A percentile compares a stretch with the other conserved stretches of the same genome.
These are phyloP conservation scores for Suhomyces bribrorum DNA, from an alignment of 1,139 yeast genomes.

Conservation along the genomic window DNA sequence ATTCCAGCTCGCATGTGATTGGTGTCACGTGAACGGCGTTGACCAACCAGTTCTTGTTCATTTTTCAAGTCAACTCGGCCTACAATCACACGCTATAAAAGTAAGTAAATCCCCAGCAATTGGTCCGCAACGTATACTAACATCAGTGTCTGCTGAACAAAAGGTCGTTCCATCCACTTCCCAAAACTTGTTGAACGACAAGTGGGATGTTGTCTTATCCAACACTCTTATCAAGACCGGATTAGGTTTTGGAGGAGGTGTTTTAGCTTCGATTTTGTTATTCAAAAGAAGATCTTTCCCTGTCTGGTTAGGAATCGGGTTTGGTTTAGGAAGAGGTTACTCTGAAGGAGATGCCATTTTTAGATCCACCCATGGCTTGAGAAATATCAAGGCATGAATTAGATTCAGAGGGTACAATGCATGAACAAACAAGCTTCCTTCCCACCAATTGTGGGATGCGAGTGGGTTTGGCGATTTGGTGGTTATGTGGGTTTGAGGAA, in stretches of 20 bases:
- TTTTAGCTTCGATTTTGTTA: conserved; percentile 83
- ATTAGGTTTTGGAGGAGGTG: conserved; percentile 97
- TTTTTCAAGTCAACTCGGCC: conserved; percentile 7
- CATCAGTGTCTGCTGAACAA: conserved; percentile 19
- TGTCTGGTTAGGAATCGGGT: conserved; percentile 94
- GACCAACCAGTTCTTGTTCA: conserved; percentile 13
- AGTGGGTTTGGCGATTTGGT: no score
- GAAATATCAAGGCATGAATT: conserved; percentile 65
- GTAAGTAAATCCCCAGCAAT: conserved; percentile 3
- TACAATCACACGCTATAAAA: not conserved
- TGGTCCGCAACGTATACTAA: no score
- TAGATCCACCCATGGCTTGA: conserved; percentile 74
- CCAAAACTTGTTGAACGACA: conserved; percentile 74
- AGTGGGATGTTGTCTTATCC: conserved; percentile 97
- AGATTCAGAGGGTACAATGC: conserved; percentile 4
- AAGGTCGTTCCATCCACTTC: conserved; percentile 26
- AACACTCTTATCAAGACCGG: conserved; percentile 94
- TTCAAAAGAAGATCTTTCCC: conserved; percentile 96
- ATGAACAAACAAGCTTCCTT: not conserved
- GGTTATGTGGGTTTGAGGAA: no score
- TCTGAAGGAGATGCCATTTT: conserved; percentile 97
- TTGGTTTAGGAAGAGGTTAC: conserved; percentile 96
- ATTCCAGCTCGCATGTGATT: conserved; percentile 2
- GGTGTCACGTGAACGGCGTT: conserved; percentile 5
- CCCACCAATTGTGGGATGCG: no score